These are phyloP conservation scores for Trichomonascus vanleenenianus DNA, from an alignment of 805 yeast species.

Conservation along the genomic window DNA sequence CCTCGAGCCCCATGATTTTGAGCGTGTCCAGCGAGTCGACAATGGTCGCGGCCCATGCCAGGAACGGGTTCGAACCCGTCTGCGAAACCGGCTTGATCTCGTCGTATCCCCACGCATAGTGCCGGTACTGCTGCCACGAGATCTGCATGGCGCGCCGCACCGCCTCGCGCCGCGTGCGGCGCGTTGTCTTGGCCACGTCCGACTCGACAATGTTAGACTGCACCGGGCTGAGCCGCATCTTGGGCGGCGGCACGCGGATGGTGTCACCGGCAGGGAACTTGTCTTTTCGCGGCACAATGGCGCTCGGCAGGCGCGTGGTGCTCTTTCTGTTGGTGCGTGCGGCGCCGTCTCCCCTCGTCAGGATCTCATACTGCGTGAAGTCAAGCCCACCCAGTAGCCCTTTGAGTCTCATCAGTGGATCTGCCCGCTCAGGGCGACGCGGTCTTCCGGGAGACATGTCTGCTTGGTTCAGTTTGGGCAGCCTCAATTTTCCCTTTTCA, in stretches of 20 bases:
- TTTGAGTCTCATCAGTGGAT: no score
- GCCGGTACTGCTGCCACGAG: constrained; percentile 40
- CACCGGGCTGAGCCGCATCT: constrained; percentile 9
- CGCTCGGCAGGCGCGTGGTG: background rate
- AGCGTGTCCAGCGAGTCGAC: constrained; percentile 49
- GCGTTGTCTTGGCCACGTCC: constrained; percentile 10
- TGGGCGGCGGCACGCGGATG: constrained; percentile 12
- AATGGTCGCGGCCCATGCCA: constrained; percentile 46
- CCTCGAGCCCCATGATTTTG: constrained; percentile 36
- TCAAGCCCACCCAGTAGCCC: background rate
- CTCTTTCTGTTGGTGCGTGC: constrained; percentile 5
- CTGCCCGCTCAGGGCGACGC: no score
- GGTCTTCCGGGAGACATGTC: no score
- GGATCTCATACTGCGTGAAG: constrained; percentile 7
- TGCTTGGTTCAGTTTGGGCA: no score
- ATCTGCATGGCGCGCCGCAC: constrained; percentile 33
- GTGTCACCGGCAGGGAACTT: constrained; percentile 12
- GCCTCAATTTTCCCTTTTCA: no score
- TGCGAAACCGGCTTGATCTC: constrained; percentile 36
- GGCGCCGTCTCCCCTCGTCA: constrained; percentile 12
- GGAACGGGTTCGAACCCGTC: constrained; percentile 31
- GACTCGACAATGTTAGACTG: constrained; percentile 22
- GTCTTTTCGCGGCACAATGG: constrained; percentile 4
- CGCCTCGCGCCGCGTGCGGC: constrained; percentile 23
- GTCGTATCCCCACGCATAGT: constrained; percentile 39